Evolutionary conservation across 805 yeast species (phyloP).

Genomic region (Candida peoriensis): DNA sequence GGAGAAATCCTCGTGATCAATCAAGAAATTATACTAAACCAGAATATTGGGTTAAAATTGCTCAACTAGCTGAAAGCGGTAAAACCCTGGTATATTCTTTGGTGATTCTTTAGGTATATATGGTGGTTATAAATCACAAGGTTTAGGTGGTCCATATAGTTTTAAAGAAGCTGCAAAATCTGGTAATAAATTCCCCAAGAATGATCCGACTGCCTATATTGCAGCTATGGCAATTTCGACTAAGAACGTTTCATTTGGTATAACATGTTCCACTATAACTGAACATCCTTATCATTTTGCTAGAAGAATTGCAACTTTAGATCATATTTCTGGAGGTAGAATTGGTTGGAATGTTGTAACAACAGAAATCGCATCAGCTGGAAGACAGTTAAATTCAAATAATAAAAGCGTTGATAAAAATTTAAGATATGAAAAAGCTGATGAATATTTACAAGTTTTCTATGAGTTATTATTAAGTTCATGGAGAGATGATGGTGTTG

Average conservation of each 20-base stretch:
- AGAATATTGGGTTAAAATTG: slow-evolving; percentile 33
- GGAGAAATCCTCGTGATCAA: slow-evolving; percentile 10
- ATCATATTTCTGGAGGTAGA: slow-evolving; percentile 29
- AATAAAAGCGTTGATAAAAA: slow-evolving; percentile 33
- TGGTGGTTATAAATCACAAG: slow-evolving; percentile 28
- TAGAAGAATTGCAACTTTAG: slow-evolving; percentile 33
- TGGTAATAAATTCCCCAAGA: slow-evolving; percentile 9
- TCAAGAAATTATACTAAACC: slow-evolving; percentile 10
- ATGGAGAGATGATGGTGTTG: slow-evolving; percentile 34
- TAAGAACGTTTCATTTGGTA: slow-evolving; percentile 32
- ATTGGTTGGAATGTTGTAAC: slow-evolving; percentile 43
- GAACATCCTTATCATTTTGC: slow-evolving; percentile 39
- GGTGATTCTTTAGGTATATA: slow-evolving; percentile 35
- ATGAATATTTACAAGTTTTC: slow-evolving; percentile 36
- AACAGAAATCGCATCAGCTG: slow-evolving; percentile 37
- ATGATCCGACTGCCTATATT: slow-evolving; percentile 29
- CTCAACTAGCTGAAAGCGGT: slow-evolving; percentile 31
- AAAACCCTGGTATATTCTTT: slow-evolving; percentile 31
- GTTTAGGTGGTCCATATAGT: slow-evolving; percentile 27
- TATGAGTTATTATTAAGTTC: slow-evolving; percentile 34
- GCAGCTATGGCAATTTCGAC: slow-evolving; percentile 37
- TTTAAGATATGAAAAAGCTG: slow-evolving; percentile 35
- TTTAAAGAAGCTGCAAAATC: slow-evolving; percentile 23
- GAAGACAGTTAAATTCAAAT: slow-evolving; percentile 31
- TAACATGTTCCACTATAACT: slow-evolving; percentile 37